Percentiles rank a stretch among this genome's conserved stretches.
Evolutionary conservation across 164 flowering plant species (phyloP).

Genomic region (Vitis labrusca): DNA sequence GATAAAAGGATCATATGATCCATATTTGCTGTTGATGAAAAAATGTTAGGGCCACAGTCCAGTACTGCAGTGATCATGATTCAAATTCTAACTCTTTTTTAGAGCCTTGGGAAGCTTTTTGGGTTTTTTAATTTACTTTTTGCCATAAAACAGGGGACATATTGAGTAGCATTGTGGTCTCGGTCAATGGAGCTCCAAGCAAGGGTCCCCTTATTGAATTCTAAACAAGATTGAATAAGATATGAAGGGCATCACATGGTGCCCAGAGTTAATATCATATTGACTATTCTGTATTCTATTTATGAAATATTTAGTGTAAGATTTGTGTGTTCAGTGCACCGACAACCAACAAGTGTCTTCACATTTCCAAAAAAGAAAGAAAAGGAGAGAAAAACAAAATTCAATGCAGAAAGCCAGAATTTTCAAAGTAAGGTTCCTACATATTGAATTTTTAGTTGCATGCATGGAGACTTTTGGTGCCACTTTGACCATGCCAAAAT

Average conservation of each 20-base stretch:
- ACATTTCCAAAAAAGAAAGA: background rate
- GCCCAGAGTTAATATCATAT: background rate
- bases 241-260: background rate
- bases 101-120: background rate
- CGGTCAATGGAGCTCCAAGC: background rate
- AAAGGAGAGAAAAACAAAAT: background rate
- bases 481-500: background rate
- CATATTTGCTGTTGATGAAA: background rate
- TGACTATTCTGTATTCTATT: background rate
- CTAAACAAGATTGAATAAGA: slow-evolving; percentile 1
- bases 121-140: background rate
- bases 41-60: background rate
- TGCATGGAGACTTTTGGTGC: background rate
- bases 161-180: background rate
- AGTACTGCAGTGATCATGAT: background rate
- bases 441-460: background rate
- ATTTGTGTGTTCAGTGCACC: background rate
- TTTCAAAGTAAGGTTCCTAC: slow-evolving; percentile 1
- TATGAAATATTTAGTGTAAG: background rate
- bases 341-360: background rate
- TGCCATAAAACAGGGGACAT: slow-evolving; percentile 1
- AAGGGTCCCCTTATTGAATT: background rate
- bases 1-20: background rate
- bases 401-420: background rate
- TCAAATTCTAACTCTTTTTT: background rate